These are phyloP conservation scores for Pinus taeda DNA, from an alignment of 75 land plant genomes.

Conservation along the genomic window DNA sequence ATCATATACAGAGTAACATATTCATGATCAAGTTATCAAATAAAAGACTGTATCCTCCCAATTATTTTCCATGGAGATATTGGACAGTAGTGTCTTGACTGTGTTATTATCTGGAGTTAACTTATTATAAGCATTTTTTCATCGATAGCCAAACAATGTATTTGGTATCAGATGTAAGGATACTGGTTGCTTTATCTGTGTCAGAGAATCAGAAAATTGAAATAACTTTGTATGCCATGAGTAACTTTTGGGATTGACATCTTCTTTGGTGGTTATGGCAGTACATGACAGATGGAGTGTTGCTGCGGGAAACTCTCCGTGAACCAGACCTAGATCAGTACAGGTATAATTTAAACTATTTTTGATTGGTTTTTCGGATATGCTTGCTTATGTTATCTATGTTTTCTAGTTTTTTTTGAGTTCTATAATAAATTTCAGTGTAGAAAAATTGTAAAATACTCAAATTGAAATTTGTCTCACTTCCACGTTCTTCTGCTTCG, in stretches of 20 bases:
- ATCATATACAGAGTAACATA: no score
- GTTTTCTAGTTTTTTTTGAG: no score
- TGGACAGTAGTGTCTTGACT: not conserved
- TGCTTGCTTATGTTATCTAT: no score
- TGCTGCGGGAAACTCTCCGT: conserved; percentile 91
- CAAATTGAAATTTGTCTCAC: no score
- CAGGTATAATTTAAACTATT: conserved; percentile 43
- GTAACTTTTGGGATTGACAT: not conserved
- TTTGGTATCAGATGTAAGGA: not conserved
- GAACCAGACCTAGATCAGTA: conserved; percentile 98
- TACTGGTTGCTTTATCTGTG: not conserved
- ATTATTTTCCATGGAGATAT: no score
- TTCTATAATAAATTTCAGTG: no score
- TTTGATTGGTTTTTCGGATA: no score
- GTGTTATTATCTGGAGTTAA: not conserved
- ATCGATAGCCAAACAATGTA: not conserved
- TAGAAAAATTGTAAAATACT: no score
- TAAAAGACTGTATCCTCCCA: no score
- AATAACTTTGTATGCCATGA: not conserved
- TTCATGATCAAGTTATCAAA: no score
- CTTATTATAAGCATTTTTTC: not conserved
- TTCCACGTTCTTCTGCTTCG: no score
- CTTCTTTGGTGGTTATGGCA: conserved; percentile 26
- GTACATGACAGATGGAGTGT: conserved; percentile 99
- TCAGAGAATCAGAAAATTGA: not conserved